Percentiles rank a stretch among this genome's conserved stretches.
Evolutionary conservation across 2,329 filamentous ascomycete species (phyloP).

Genomic region (Cytospora leucostoma): DNA sequence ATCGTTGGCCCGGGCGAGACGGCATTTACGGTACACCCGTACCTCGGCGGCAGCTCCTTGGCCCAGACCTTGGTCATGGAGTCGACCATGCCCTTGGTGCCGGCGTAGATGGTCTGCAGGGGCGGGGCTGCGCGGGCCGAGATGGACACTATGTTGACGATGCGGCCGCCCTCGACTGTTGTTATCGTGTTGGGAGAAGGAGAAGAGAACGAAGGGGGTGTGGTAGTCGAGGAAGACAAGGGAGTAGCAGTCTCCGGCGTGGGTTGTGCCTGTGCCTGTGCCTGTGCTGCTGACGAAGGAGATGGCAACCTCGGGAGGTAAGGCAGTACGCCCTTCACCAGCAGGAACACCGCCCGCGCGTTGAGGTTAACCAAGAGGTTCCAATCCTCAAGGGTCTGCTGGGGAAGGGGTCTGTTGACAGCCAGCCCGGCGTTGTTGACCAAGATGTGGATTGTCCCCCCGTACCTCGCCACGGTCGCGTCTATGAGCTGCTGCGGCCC

Average conservation of each 20-base stretch:
- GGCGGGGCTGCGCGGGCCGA: conserved; percentile 39
- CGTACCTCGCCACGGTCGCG: conserved; percentile 39
- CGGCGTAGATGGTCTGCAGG: conserved; percentile 50
- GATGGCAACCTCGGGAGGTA: conserved; percentile 37
- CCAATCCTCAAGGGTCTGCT: conserved; percentile 43
- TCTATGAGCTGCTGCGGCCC: conserved; percentile 42
- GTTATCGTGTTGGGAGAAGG: neutral
- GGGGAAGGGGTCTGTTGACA: conserved; percentile 41
- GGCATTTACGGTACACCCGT: conserved; percentile 48
- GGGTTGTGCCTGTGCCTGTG: neutral
- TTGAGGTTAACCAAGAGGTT: conserved; percentile 45
- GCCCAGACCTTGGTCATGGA: conserved; percentile 47
- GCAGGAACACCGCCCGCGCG: conserved; percentile 44
- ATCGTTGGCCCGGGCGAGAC: conserved; percentile 46
- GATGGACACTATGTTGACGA: conserved; percentile 47
- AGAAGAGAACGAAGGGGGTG: too few relatives aligned
- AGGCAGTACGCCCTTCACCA: conserved; percentile 41
- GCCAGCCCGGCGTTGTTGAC: conserved; percentile 41
- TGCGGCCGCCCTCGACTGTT: conserved; percentile 36
- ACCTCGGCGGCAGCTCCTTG: conserved; percentile 47
- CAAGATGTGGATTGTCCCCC: conserved; percentile 43
- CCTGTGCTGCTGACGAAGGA: conserved; percentile 13
- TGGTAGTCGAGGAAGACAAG: too few relatives aligned
- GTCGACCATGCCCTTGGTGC: conserved; percentile 53
- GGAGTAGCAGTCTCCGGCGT: too few relatives aligned